Base-by-base conservation (phyloP, 192 early-diverging fungal species). In the Podila minutissima region DNA sequence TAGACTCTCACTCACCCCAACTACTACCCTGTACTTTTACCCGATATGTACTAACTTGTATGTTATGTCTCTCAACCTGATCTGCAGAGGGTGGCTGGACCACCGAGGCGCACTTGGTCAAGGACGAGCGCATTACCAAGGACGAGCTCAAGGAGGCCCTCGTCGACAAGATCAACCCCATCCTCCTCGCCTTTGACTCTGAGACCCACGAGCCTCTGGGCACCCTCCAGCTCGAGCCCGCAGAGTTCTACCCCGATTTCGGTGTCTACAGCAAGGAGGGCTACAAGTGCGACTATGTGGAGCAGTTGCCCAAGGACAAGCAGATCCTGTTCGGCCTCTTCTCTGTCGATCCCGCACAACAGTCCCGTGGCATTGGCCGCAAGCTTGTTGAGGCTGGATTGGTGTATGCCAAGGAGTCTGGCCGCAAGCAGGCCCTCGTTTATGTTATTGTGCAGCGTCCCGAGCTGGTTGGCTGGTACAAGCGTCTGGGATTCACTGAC, bases 301-400 rank as follows among this genome's bases (percentile, higher is more conserved):
- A 81, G 31, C 1, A 29, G 4, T 8, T 65, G 6, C 61, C 70
- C 22, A 81, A 81, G 35, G 66, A 74, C 28, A n/a, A 75, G n/a
- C 83, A 86, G 35, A 77, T 84, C 5, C 70, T 84, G 51, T 41
- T 88, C n/a, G 87, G 87, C 4, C 70, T 88, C 22, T 83, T 88
- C 41, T 83, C 82, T 46, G 87, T 88, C 5, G 71, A 75, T 49
- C 87, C 83, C 26, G 22, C 64, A 2, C 73, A 82, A 46, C 87
- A 88, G 62, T 88, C 87, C 15, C 58, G 82, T 13, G 87, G 87
- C 19, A 85, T 88, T 51, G 87, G 87, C 31, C 79, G 85, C 49
- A 85, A 84, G 62, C 68, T 88, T 1, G 72, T 88, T 13, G 74
- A 84, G 20, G 66, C 68, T 17, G 81, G 74, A 3, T 62, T 86